Base-by-base conservation (phyloP, 345 rosid species). In the Erucastrum elatum region DNA sequence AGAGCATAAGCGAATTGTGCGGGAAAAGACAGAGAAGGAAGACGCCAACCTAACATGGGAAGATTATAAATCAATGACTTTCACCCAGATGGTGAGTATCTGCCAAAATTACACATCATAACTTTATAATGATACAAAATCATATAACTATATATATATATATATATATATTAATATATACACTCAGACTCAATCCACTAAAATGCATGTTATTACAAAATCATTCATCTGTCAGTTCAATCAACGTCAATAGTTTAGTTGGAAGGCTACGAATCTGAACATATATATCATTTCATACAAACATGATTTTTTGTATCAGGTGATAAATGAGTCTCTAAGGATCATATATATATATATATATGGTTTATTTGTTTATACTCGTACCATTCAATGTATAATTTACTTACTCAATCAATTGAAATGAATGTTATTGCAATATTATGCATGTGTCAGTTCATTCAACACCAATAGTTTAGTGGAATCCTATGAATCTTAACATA, bases 1-100 rank as follows among this genome's bases (percentile, higher is more conserved):
- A 33, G 97, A 92, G 70, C 94, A 92, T 4, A 25, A 35, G 2
- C 35, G 71, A 16, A 58, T 73, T 41, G 27, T 9, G 1, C 75
- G 34, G 6, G 77, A 64, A 11, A 83, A 64, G 79, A 66, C 80
- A 65, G 16, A 56, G 1, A 26, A 75, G 30, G 17, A 65, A 7
- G 49, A 53, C 1, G 21, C 39, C 2, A 30, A 17, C 21, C 82
- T 92, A n/a, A 49, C 56, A n/a, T 49, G 56, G 56, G 56, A n/a
- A 17, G 56, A 49, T n/a, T 49, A 49, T 17, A 49, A 5, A 17
- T 49, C 56, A n/a, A 49, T 49, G 56, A 49, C 56, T 49, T 49
- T 49, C 56, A 49, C 56, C n/a, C 56, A 49, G 17, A 49, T 49
- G 56, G 56, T 49, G 56, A 49, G 59, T 13, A 21, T 21, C 21